These are phyloP conservation scores for Xerocomellus chrysenteron DNA, from an alignment of 768 basidiomycete genomes.

Conservation along the genomic window DNA sequence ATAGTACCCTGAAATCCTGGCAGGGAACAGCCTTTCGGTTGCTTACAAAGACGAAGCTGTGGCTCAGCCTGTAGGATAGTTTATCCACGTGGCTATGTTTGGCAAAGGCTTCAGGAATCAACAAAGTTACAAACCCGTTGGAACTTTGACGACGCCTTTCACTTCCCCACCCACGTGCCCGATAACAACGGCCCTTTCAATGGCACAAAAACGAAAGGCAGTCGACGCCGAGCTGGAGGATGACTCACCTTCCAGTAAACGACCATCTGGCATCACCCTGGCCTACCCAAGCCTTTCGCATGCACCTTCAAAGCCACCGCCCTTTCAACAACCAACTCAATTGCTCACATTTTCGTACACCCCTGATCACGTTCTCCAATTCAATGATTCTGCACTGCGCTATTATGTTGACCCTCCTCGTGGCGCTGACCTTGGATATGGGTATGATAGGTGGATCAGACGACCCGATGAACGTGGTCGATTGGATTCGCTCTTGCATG, in stretches of 20 bases:
- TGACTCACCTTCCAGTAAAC: background rate
- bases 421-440: slow-evolving; percentile 63
- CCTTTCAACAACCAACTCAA: slow-evolving; percentile 70
- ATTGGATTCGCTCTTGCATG: slow-evolving; percentile 65
- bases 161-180: background rate
- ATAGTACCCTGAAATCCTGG: too few relatives aligned
- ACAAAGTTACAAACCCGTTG: slow-evolving; percentile 3
- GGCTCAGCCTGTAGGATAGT: background rate
- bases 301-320: slow-evolving; percentile 26
- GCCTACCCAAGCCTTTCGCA: slow-evolving; percentile 26
- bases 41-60: background rate
- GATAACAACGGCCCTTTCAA: slow-evolving; percentile 3
- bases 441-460: slow-evolving; percentile 72
- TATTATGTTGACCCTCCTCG: slow-evolving; percentile 70
- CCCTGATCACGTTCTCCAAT: slow-evolving; percentile 53
- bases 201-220: slow-evolving; percentile 31
- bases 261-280: slow-evolving; percentile 4
- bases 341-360: slow-evolving; percentile 75
- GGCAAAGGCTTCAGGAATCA: slow-evolving; percentile 22
- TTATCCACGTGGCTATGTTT: slow-evolving; percentile 22
- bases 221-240: slow-evolving; percentile 16
- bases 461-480: slow-evolving; percentile 65
- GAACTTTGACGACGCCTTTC: background rate
- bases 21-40: too few relatives aligned
- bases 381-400: slow-evolving; percentile 66